Evolutionary conservation across 2,329 filamentous ascomycete genomes (phyloP).

Genomic region (Aspergillus sp.): DNA sequence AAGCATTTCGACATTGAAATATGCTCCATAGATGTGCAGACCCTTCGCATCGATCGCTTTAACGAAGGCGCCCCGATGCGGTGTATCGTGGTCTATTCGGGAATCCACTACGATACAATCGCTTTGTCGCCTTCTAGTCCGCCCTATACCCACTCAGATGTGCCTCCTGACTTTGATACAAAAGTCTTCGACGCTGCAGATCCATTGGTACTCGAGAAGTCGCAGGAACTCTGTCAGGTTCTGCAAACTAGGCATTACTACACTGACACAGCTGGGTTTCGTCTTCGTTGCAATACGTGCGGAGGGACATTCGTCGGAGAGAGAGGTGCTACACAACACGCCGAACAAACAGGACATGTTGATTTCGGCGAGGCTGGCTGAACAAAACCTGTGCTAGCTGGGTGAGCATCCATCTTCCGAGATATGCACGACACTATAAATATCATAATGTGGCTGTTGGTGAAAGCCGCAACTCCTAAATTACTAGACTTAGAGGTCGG

Average conservation of each 20-base stretch:
- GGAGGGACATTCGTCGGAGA: conserved; percentile 48
- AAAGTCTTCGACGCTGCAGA: conserved; percentile 68
- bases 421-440: neutral
- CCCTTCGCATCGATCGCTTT: conserved; percentile 69
- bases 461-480: too few species aligned
- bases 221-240: conserved; percentile 65
- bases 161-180: conserved; percentile 75
- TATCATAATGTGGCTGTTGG: too few species aligned
- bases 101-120: conserved; percentile 91
- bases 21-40: conserved; percentile 77
- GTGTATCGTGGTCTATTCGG: conserved; percentile 84
- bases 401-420: neutral
- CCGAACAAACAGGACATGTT: conserved; percentile 49
- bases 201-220: conserved; percentile 59
- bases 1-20: conserved; percentile 85
- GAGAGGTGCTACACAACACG: conserved; percentile 50
- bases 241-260: conserved; percentile 78
- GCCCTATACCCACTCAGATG: conserved; percentile 57
- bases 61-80: conserved; percentile 71
- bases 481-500: too few species aligned
- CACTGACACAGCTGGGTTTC: conserved; percentile 81
- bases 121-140: conserved; percentile 68
- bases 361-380: conserved; percentile 52
- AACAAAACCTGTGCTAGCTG: neutral
- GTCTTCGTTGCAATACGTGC: conserved; percentile 71